Evolutionary conservation across 768 basidiomycete genomes (phyloP).

Genomic region (Glaciozyma martinii): DNA sequence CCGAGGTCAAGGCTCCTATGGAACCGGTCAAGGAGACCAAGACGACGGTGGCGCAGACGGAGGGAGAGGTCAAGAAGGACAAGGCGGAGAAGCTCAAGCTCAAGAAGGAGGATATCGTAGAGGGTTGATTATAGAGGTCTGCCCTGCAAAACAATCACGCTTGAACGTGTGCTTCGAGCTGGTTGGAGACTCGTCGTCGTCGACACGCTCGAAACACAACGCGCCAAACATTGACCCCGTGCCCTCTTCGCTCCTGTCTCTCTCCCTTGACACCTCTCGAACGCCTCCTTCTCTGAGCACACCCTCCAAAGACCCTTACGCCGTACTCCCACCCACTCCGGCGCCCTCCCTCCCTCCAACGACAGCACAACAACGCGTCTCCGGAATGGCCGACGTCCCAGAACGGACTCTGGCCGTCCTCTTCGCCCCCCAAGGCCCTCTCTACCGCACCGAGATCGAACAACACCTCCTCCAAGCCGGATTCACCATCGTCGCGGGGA

Average conservation of each 20-base stretch:
- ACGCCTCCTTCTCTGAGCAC: too few relatives aligned
- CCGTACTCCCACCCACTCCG: too few relatives aligned
- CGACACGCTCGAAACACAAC: too few relatives aligned
- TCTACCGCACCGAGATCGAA: background rate
- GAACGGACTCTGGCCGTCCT: constrained; percentile 17
- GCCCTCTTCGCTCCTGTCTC: background rate
- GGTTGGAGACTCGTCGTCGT: too few relatives aligned
- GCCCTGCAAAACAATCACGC: background rate
- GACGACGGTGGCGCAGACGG: background rate
- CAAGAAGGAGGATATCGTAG: constrained; percentile 93
- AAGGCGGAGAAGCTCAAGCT: constrained; percentile 57
- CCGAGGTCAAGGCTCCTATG: constrained; percentile 9
- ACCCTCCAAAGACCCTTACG: too few relatives aligned
- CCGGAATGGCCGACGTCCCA: background rate
- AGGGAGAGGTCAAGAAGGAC: constrained; percentile 13
- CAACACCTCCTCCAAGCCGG: background rate
- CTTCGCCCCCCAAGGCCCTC: background rate
- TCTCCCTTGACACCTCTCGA: too few relatives aligned
- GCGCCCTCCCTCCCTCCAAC: background rate
- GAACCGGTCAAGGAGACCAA: constrained; percentile 10
- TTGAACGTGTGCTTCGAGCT: background rate
- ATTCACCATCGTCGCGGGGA: background rate
- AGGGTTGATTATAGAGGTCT: constrained; percentile 23
- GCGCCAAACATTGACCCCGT: too few relatives aligned
- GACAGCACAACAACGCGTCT: background rate